Evolutionary conservation across 164 flowering plant genomes (phyloP), one percentile per base, ranked within the genome.

Genomic region (Annona squamosa): DNA sequence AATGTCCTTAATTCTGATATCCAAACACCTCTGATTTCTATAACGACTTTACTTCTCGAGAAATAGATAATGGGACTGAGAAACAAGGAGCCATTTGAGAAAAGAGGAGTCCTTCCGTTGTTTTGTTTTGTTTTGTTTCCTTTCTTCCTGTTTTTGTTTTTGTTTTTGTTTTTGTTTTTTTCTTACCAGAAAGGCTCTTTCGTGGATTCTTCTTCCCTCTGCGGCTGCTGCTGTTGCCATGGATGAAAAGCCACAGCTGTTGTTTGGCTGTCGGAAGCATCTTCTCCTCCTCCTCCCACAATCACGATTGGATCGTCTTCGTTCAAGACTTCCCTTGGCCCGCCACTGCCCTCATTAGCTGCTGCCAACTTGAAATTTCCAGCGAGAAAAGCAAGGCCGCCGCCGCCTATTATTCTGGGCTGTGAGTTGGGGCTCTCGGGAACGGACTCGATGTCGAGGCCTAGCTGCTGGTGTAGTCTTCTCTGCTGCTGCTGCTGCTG

Each of bases 131-230:
- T 26, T 26, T 26, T 26, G 37, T 1, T 26, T 26, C 37, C 37
- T 26, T 26, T 26, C 37, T 26, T 26, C 37, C 37, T 26, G 37
- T 26, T 26, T 26, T 26, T 26, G 37, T 26, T 26, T 26, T 26
- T 26, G 37, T 26, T 26, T 26, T 26, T 26, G 48, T n/a, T 48
- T 52, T 52, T 9, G 2, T 2, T 48, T 4, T 63, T 64, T 64
- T 6, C 69, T 62, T 78, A 84, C 86, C 86, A 81, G 72, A 84
- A 73, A 68, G 76, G 75, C 76, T 79, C 80, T 72, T 75, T 76
- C 69, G 82, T 17, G 65, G 81, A 70, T 44, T 76, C 79, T 72
- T 76, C 77, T 67, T 80, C 61, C 45, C 72, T 48, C 12, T 57
- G 72, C 63, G 26, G 63, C 45, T 80, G 78, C 12, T 57, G 72